These are phyloP conservation scores for Leccinum arenicola DNA, from an alignment of 768 basidiomycete species.

Conservation along the genomic window DNA sequence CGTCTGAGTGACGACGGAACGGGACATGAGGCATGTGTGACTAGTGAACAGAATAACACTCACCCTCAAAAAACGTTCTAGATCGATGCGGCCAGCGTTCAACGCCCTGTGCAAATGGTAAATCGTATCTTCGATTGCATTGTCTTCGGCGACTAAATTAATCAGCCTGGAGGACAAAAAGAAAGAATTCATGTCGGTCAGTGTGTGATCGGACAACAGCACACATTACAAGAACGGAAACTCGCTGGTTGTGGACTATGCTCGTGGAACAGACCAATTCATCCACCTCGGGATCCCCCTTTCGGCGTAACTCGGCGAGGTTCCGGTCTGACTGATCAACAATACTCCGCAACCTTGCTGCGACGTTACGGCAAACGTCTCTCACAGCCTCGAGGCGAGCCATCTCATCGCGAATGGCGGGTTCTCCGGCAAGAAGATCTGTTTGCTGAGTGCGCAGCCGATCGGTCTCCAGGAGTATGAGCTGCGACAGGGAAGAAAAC, in stretches of 20 bases:
- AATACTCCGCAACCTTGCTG: conserved; percentile 58
- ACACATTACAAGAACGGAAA: neutral
- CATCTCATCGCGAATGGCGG: conserved; percentile 97
- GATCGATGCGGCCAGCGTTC: conserved; percentile 86
- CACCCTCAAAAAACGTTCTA: conserved; percentile 92
- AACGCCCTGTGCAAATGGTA: conserved; percentile 95
- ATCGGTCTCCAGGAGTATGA: conserved; percentile 64
- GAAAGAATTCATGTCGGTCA: conserved; percentile 12
- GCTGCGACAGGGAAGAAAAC: conserved; percentile 65
- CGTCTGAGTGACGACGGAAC: conserved; percentile 45
- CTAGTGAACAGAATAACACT: conserved; percentile 30
- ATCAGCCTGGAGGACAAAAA: conserved; percentile 59
- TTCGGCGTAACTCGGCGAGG: conserved; percentile 71
- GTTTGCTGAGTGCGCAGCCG: conserved; percentile 76
- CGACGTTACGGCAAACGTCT: conserved; percentile 83
- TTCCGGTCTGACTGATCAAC: conserved; percentile 70
- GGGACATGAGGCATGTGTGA: conserved; percentile 16
- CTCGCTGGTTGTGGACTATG: conserved; percentile 95
- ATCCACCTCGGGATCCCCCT: conserved; percentile 92
- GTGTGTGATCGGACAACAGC: conserved; percentile 1
- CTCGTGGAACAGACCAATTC: conserved; percentile 94
- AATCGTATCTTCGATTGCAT: conserved; percentile 96
- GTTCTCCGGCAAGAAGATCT: conserved; percentile 86
- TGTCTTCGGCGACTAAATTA: conserved; percentile 98
- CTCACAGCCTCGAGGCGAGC: conserved; percentile 88